Base-by-base conservation (phyloP, 2,329 filamentous ascomycete species). In the Didymella sp. region DNA sequence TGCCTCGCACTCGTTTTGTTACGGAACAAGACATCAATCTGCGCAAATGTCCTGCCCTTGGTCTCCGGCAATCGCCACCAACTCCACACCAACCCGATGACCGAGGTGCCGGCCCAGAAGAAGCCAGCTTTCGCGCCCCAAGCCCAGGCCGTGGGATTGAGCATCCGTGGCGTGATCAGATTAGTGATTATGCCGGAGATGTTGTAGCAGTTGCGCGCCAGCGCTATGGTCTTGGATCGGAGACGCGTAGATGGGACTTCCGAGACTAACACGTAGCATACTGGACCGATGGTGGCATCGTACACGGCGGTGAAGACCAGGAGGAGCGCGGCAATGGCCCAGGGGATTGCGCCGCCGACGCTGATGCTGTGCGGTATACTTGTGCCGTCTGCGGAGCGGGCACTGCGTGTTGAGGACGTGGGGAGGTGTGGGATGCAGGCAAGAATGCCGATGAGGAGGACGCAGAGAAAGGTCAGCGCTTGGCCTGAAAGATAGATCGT, bases 81-180 rank as follows among this genome's bases (percentile, higher is more conserved):
- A 0, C 87, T 87, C 78, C 92, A 95, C 8, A 92, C 75, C 64
- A 91, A 84, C 77, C 89, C 92, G 35, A 87, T 73, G 75, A 90
- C 88, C 73, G 89, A 91, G 38, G 90, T 87, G 1, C 87, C 89
- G 13, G 86, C 87, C 89, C 91, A 91, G 79, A 95, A 93, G 78
- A 96, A 95, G 19, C 91, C 91, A 0, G 91, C 84, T 66, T 85
- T 93, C 74, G 92, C 93, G 51, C 85, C 82, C 91, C 91, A 96
- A 73, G 93, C 80, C 92, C 92, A 96, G 0, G 87, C 88, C 0
- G 81, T 63, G 0, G 61, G 60, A 2, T 62, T 64, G 0, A 70
- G 24, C 63, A 68, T 64, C 1, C 56, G 41, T 0, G 92, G 91
- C 0, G 90, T 95, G 42, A 96, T 89, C 64, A 95, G 76, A 62